Base-by-base conservation (phyloP, 2,329 filamentous ascomycete species). In the Plectosphaerella plurivora region DNA sequence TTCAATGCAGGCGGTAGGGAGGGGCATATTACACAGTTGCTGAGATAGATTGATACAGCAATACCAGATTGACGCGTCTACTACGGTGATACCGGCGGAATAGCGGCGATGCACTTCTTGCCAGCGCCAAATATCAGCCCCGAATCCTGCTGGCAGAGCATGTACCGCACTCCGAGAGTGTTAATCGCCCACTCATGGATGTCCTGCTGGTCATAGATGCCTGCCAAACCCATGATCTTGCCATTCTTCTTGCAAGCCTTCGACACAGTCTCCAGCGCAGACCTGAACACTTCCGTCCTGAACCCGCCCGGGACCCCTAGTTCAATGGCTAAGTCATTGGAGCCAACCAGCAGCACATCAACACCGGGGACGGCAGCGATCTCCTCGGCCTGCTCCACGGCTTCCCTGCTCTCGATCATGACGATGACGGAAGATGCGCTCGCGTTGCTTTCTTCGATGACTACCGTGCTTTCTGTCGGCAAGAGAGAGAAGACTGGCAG, bases 301-400 rank as follows among this genome's bases (percentile, higher is more conserved):
- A 55, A 65, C 14, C 61, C 52, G 1, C 53, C 58, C 5, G 57
- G 60, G 10, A 60, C 55, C 1, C 63, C 62, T 2, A 66, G 49
- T 24, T 64, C 62, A 7, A 60, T 60, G 1, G 61, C 57, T 11
- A 68, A 46, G 42, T 69, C 66, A 18, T 63, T 64, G 3, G 62
- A 63, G 4, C 68, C 67, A 11, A 70, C 55, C 1, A 68, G 55
- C 0, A 70, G 53, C 1, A 65, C 62, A 37, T 69, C 65, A 0
- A 67, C 62, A 1, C 63, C 63, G 2, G 59, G 51, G 0, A 66
- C 60, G 2, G 64, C 61, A 2, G 65, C 64, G 14, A 70, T 70
- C 5, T 59, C 57, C 20, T 68, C 62, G 0, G 61, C 58, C 1
- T 60, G 59, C 0, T 59, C 53, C 2, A 68, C 47, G 6, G 54